Evolutionary conservation across 768 basidiomycete species (phyloP), one percentile per base, ranked within the genome.

Genomic region (Tricholoma furcatifolium): DNA sequence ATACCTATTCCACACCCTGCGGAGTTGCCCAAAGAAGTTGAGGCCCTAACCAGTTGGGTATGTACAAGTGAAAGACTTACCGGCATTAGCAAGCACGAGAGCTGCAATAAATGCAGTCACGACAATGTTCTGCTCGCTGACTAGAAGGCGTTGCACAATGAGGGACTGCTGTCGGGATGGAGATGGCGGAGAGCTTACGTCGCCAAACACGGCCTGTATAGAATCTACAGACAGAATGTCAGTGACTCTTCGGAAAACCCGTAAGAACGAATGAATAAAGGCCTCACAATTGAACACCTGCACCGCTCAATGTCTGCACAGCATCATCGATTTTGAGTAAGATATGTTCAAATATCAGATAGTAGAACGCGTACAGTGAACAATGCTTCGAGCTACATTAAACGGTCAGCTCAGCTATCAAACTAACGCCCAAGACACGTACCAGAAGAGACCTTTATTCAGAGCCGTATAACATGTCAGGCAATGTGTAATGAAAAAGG

Each of bases 381-480:
- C 21, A 49, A 39, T 20, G 47, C 53, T 43, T 54, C 47, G 38
- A 54, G 53, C 53, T 54, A 11, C 2, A 11, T 17, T 4, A 27
- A 2, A 17, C 9, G 1, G 24, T 15, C 18, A n/a, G 15, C 34
- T 36, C 4, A 3, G 34, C 27, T 8, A n/a, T 17, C 51, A 8
- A 21, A 6, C 3, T 9, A 5, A 14, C 18, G 2, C 30, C 15
- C 11, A 1, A 34, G 27, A 27, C 23, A 20, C 51, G 31, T 47
- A 54, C 53, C n/a, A 54, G 53, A 30, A 54, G 53, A 12, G 47
- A 53, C 52, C 52, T 47, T 2, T 8, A 7, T 27, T 27, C 17
- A 20, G 14, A 21, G 36, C 36, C 15, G 14, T 5, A 38, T 38
- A 11, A 38, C 15, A 38, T 3, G 36, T 11, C 6, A 43, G 15